Evolutionary conservation across 441 rosid genomes (phyloP).

Genomic region (Populus tomentosa): DNA sequence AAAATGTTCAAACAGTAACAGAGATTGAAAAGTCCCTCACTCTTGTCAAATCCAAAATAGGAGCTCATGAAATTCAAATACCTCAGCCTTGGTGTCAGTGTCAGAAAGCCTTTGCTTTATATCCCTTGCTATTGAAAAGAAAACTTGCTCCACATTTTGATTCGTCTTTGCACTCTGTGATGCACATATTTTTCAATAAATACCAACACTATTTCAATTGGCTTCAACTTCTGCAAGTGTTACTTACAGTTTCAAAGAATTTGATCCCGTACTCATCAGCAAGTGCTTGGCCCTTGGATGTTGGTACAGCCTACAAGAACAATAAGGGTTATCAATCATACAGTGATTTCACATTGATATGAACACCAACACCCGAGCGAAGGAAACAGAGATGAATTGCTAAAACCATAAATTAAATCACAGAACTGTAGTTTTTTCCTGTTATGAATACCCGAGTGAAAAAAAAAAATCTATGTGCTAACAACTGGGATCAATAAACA

Average conservation of each 20-base stretch:
- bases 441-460: not conserved
- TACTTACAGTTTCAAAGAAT: constrained; percentile 78
- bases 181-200: constrained; percentile 9
- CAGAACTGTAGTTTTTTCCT: not conserved
- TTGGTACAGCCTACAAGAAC: constrained; percentile 63
- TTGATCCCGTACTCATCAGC: constrained; percentile 82
- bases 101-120: constrained; percentile 76
- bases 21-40: not conserved
- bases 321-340: constrained; percentile 3
- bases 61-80: constrained; percentile 15
- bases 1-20: not conserved
- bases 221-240: constrained; percentile 1
- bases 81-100: constrained; percentile 62
- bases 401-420: not conserved
- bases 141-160: constrained; percentile 73
- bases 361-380: not conserved
- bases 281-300: constrained; percentile 74
- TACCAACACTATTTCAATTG: not conserved
- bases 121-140: constrained; percentile 76
- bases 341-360: not conserved
- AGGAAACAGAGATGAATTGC: not conserved
- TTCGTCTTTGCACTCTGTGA: constrained; percentile 78
- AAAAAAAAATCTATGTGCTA: not conserved
- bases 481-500: not conserved
- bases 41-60: not conserved